phyloP scores from a whole-genome alignment of 2,329 filamentous ascomycete genomes.

The Ophiostoma australiae region DNA sequence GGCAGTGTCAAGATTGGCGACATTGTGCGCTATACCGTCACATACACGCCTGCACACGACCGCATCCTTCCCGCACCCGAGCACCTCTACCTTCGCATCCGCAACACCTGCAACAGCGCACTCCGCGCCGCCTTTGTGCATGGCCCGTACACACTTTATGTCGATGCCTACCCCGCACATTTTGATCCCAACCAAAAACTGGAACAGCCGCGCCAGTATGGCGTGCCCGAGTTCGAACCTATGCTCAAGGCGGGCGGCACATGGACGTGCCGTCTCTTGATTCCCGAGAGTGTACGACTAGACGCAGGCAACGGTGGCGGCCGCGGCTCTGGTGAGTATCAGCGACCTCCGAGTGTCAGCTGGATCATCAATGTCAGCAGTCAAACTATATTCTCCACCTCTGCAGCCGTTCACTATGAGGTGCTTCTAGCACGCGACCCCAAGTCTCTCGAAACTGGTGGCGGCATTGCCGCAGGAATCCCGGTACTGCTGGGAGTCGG shows the following conservation, averaged over 20 bases:
- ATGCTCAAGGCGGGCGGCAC: constrained; percentile 90
- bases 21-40: constrained; percentile 84
- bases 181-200: constrained; percentile 81
- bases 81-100: constrained; percentile 77
- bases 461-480: constrained; percentile 30
- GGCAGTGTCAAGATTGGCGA: constrained; percentile 93
- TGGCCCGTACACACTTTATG: constrained; percentile 86
- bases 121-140: constrained; percentile 93
- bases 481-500: constrained; percentile 42
- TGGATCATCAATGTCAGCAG: constrained; percentile 92
- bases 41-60: constrained; percentile 83
- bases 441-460: constrained; percentile 67
- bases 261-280: constrained; percentile 73
- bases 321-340: background rate
- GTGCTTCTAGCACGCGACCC: constrained; percentile 79
- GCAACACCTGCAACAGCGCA: constrained; percentile 85
- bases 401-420: constrained; percentile 83
- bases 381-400: constrained; percentile 89
- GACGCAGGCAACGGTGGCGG: constrained; percentile 52
- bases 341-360: constrained; percentile 53
- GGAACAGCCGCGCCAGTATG: constrained; percentile 63
- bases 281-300: constrained; percentile 73
- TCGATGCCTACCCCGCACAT: constrained; percentile 74
- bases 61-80: constrained; percentile 83
- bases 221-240: constrained; percentile 86